A percentile compares a stretch with the other conserved stretches of the same genome.
Conservation (phyloP, 2,329 filamentous ascomycete genomes). For the Apiospora marii region DNA sequence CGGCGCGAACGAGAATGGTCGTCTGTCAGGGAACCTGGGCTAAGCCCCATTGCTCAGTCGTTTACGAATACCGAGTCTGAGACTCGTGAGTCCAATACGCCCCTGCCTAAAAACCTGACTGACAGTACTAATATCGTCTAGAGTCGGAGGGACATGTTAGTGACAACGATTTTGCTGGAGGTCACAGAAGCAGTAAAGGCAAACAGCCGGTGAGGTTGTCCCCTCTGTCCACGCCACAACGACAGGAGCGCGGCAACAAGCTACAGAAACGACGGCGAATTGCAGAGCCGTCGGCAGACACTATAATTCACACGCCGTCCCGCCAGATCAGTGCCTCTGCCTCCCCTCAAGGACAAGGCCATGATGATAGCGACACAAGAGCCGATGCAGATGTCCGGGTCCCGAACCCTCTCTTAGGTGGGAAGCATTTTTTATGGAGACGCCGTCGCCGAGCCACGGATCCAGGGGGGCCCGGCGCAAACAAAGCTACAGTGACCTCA, state of each 20-base stretch:
- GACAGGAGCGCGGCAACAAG: neutral
- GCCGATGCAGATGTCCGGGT: neutral
- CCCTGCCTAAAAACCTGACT: neutral
- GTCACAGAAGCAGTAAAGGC: neutral
- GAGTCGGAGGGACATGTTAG: neutral
- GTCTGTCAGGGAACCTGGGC: constrained; percentile 55
- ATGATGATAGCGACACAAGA: neutral
- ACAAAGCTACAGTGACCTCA: constrained; percentile 26
- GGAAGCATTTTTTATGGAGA: constrained; percentile 43
- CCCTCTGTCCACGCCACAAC: neutral
- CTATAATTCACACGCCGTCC: constrained; percentile 37
- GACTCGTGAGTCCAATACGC: neutral
- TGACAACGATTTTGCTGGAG: neutral
- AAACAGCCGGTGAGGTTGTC: constrained; percentile 36
- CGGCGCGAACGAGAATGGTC: constrained; percentile 58
- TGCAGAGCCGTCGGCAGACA: constrained; percentile 37
- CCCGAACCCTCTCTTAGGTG: neutral
- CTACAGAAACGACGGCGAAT: constrained; percentile 8
- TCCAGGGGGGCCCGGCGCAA: constrained; percentile 33
- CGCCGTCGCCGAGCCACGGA: constrained; percentile 38
- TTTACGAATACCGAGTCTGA: constrained; percentile 35
- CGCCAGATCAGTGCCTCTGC: neutral
- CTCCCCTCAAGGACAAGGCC: neutral
- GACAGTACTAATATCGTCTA: neutral
- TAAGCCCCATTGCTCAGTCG: constrained; percentile 60